Base-by-base conservation (phyloP, 2,329 filamentous ascomycete genomes). In the Aspergillus texensis region DNA sequence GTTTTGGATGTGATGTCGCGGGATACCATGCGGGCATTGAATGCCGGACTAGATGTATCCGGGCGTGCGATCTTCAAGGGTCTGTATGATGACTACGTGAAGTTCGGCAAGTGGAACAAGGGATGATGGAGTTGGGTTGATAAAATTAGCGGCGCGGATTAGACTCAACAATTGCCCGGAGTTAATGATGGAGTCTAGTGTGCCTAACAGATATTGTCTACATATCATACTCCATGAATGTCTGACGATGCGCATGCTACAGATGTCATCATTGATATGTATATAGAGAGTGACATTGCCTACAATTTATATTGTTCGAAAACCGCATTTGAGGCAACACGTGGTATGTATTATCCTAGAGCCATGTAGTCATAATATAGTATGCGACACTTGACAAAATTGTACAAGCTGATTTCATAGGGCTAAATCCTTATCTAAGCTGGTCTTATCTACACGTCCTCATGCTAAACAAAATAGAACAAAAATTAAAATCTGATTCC, bases 1-100 rank as follows among this genome's bases (percentile, higher is more conserved):
- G 75, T 84, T n/a, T 71, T 86, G 48, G 83, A 85, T 67, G 83
- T 84, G 1, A 83, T 85, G 75, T 79, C 81, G 53, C 74, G 78
- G 62, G 82, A 84, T 43, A 80, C 80, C 0, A 78, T 86, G 75
- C 81, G 81, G 62, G 79, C 78, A 3, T 72, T 86, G 72, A 86
- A 84, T 70, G 79, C 82, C 1, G 81, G 78, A 1, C 77, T 86
- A 77, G 84, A 84, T 68, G 78, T 79, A 26, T 83, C 81, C 52
- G 79, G 82, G 64, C 77, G 85, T 52, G 83, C 83, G 2, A 79
- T 87, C 32, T 82, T 86, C 73, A 83, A 84, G 71, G 76, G 76
- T 5, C 71, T 86, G 39, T 86, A 85, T 68, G 83, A 84, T 56
- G 84, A 86, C 62, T 87, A 81, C 69, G 69, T 77, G 58, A 75